phyloP scores from a whole-genome alignment of 768 basidiomycete species.

The Calocybe gangraenosa region DNA sequence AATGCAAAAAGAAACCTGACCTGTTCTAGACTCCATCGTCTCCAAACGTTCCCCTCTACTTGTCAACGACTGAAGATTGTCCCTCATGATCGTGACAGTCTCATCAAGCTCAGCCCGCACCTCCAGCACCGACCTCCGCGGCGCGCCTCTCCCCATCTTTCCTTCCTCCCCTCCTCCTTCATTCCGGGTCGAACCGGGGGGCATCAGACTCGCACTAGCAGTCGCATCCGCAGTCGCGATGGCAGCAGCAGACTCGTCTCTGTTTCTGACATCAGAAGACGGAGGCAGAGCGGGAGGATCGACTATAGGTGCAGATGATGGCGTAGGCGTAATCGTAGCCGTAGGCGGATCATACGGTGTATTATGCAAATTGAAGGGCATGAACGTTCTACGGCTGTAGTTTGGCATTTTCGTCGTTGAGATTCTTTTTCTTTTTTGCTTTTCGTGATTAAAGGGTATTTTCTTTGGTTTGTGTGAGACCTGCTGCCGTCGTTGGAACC shows the following conservation, averaged over 20 bases:
- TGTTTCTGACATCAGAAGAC: too few species aligned
- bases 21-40: constrained; percentile 93
- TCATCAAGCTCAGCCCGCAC: constrained; percentile 94
- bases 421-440: too few species aligned
- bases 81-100: constrained; percentile 94
- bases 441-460: too few species aligned
- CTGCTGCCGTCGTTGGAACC: too few species aligned
- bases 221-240: too few species aligned
- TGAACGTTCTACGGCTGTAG: not conserved
- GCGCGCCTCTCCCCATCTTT: not conserved
- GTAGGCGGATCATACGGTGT: constrained; percentile 6
- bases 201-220: not conserved
- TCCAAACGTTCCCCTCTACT: constrained; percentile 91
- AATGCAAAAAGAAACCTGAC: constrained; percentile 46
- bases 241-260: too few species aligned
- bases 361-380: constrained; percentile 6
- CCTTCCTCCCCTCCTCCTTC: constrained; percentile 5
- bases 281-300: not conserved
- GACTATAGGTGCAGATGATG: not conserved
- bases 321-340: not conserved
- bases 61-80: constrained; percentile 90
- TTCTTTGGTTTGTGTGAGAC: too few species aligned
- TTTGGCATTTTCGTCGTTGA: not conserved
- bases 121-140: constrained; percentile 40
- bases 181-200: not conserved